Evolutionary conservation across 768 basidiomycete genomes (phyloP), one percentile per base, ranked within the genome.

Genomic region (Asterophora parasitica): DNA sequence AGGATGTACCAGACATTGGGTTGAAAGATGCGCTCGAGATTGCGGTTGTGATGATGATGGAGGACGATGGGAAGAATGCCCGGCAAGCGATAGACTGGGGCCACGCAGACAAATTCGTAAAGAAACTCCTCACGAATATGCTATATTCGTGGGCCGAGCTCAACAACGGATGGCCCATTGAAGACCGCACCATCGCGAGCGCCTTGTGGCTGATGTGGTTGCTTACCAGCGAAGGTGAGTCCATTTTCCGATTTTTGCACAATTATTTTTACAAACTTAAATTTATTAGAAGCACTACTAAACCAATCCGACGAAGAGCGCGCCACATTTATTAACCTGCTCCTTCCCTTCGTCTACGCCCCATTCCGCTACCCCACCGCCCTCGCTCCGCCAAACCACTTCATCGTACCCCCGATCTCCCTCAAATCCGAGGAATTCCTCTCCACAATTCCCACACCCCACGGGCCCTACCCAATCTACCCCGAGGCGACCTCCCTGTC

Each of bases 351-450:
- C 50, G 71, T 79, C 41, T 60, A 83, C 46, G 66, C 74, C 41
- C 75, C 80, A 1, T 73, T 70, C 46, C 73, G 80, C 16, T 88
- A 85, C 58, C 65, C 81, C 1, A 62, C 77, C 3, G 70, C 79
- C 32, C 68, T 77, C 34, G 82, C 82, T 0, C 84, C 87, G 0
- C 79, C 83, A 12, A 68, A 77, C 46, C 81, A 85, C 58, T 81
- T 74, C 46, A 28, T 62, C 45, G 65, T 88, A 30, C 84, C 81
- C 27, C 47, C 42, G 49, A 54, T 44, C 57, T 48, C 40, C 43
- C 48, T 49, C 49, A 38, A 23, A 6, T 3, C 35, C 43, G 35
- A 50, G 19, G 20, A 38, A 51, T 59, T 43, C n/a, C 51, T 32
- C 50, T 49, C 50, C 49, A 63, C 65, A n/a, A 58, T 63, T 51